Evolutionary conservation across 768 basidiomycete species (phyloP), one percentile per base, ranked within the genome.

Genomic region (Boletus sp.): DNA sequence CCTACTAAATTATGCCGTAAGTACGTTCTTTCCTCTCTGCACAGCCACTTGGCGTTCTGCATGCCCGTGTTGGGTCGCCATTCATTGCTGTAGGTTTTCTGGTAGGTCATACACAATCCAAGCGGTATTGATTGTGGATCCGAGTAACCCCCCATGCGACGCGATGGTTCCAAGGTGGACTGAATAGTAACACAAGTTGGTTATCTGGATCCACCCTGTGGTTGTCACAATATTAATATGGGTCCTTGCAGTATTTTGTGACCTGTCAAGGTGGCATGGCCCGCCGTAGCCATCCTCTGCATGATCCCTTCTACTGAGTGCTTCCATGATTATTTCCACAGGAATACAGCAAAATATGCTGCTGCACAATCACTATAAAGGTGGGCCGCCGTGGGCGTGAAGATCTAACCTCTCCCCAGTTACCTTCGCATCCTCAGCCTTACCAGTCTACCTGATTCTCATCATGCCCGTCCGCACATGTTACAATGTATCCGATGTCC

Each of bases 401-500:
- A 47, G 28, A 32, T 8, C 6, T 17, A 32, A 29, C 11, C 4
- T 24, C 29, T 39, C 28, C 24, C 15, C 28, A 55, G 37, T 37
- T 49, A 50, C 11, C 32, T 46, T 50, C 42, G 33, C 40, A 52
- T 30, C n/a, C 33, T 41, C 53, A 45, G 35, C 24, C 18, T 42
- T 39, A 17, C 29, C 28, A 46, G 29, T 40, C 29, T 42, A 15
- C 32, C 17, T 29, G 12, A 40, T 52, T n/a, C 15, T 17, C 50
- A 44, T 7, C 4, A 67, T 69, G 75, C 72, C 76, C 15, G 74
- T 72, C 41, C 70, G 67, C 45, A 69, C 62, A 50, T 40, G 62
- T 54, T 65, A 64, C 36, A 53, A 65, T 29, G 40, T 53, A 28
- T 53, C 67, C 28, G 39, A 46, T 24, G 54, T 70, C 36, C 42